phyloP scores from a whole-genome alignment of 305 asterid genomes.

The Andrographis paniculata region DNA sequence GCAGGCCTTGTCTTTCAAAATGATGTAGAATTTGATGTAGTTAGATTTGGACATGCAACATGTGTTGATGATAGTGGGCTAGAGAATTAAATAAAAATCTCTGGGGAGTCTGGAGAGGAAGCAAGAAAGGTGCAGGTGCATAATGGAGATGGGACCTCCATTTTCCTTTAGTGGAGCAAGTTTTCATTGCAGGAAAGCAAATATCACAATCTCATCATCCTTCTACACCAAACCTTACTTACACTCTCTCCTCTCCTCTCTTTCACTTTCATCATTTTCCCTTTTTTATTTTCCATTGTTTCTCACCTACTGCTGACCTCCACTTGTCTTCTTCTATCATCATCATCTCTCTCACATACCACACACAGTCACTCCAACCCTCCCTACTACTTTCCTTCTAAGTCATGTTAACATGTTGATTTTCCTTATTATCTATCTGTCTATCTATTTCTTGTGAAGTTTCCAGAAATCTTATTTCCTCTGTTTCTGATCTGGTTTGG shows the following conservation, averaged over 20 bases:
- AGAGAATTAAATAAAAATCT: background rate
- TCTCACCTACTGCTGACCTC: conserved; percentile 33
- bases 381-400: conserved; percentile 20
- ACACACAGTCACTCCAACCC: conserved; percentile 8
- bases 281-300: conserved; percentile 13
- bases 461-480: background rate
- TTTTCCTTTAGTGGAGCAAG: conserved; percentile 33
- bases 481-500: background rate
- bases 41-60: conserved; percentile 1
- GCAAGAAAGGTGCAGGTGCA: conserved; percentile 19
- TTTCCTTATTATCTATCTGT: conserved; percentile 1
- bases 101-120: conserved; percentile 9
- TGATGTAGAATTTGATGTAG: conserved; percentile 13
- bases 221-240: conserved; percentile 37
- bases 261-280: conserved; percentile 23
- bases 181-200: conserved; percentile 30
- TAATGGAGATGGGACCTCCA: conserved; percentile 25
- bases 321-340: conserved; percentile 19
- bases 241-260: conserved; percentile 23
- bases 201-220: conserved; percentile 36
- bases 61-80: conserved; percentile 17
- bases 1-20: conserved; percentile 17
- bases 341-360: conserved; percentile 9
- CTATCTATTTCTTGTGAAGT: background rate
- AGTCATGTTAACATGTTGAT: conserved; percentile 21